A percentile compares a stretch with the other conserved stretches of the same genome.
Evolutionary conservation across 768 basidiomycete species (phyloP).

Genomic region (Lactarius vividus): DNA sequence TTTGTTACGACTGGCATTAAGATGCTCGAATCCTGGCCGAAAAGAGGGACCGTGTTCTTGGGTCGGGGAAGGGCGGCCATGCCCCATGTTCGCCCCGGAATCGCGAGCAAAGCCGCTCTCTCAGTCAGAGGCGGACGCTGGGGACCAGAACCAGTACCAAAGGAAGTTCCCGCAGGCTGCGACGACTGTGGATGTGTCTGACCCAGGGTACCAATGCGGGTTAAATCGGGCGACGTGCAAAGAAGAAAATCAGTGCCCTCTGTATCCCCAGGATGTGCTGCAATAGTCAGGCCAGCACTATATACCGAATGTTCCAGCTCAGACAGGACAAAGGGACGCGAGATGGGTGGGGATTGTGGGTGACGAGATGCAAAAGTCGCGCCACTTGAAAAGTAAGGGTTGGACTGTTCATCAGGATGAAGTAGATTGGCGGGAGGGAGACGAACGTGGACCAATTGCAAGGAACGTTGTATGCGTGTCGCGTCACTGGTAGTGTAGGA

Average conservation of each 20-base stretch:
- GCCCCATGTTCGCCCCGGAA: constrained; percentile 83
- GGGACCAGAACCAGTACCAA: constrained; percentile 35
- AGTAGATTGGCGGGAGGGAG: constrained; percentile 72
- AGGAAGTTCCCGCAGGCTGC: constrained; percentile 42
- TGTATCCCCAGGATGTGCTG: constrained; percentile 70
- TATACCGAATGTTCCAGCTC: constrained; percentile 63
- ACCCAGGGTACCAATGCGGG: constrained; percentile 66
- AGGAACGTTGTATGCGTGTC: constrained; percentile 38
- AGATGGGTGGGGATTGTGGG: constrained; percentile 42
- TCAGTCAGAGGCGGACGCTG: constrained; percentile 70
- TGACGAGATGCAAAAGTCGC: constrained; percentile 49
- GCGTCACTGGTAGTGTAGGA: constrained; percentile 44
- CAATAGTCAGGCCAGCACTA: constrained; percentile 61
- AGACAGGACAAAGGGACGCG: constrained; percentile 58
- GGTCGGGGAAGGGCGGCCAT: constrained; percentile 56
- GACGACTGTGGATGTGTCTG: constrained; percentile 49
- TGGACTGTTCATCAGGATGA: constrained; percentile 69
- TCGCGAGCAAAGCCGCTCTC: constrained; percentile 70
- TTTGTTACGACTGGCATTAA: constrained; percentile 62
- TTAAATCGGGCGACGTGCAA: constrained; percentile 73
- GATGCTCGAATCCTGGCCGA: constrained; percentile 32
- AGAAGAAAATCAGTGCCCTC: constrained; percentile 74
- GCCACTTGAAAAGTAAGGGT: constrained; percentile 45
- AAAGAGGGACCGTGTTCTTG: constrained; percentile 34
- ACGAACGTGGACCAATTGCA: constrained; percentile 76